A percentile compares a stretch with the other conserved stretches of the same genome.
Conservation (phyloP, 805 yeast species). For the Ogataea methanolica region DNA sequence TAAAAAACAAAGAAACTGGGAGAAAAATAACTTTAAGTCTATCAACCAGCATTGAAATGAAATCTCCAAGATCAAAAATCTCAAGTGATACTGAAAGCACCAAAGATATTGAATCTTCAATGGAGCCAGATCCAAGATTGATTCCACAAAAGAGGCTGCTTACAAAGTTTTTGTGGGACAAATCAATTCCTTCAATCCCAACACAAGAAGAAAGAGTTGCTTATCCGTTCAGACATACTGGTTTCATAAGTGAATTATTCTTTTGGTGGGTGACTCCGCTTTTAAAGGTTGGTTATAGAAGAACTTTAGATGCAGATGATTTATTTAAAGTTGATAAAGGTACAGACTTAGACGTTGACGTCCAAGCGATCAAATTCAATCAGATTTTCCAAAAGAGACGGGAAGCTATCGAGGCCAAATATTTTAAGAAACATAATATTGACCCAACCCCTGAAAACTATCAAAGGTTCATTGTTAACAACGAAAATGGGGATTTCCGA, state of each 20-base stretch:
- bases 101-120: not conserved
- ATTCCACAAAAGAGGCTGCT: constrained; percentile 32
- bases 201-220: constrained; percentile 41
- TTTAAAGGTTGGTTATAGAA: constrained; percentile 60
- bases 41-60: too few relatives aligned
- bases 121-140: constrained; percentile 15
- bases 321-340: constrained; percentile 43
- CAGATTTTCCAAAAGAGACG: constrained; percentile 29
- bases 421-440: constrained; percentile 28
- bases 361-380: constrained; percentile 32
- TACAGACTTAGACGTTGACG: constrained; percentile 36
- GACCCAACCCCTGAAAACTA: constrained; percentile 34
- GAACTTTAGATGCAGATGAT: constrained; percentile 67
- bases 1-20: too few relatives aligned
- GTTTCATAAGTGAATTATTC: constrained; percentile 38
- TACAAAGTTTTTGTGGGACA: constrained; percentile 28
- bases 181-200: constrained; percentile 49
- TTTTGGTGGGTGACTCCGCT: constrained; percentile 70
- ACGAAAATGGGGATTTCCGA: constrained; percentile 31
- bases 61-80: too few relatives aligned
- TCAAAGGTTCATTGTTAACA: constrained; percentile 25
- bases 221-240: constrained; percentile 40
- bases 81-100: too few relatives aligned
- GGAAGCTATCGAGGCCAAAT: constrained; percentile 28
- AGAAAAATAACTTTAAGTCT: too few relatives aligned